These are phyloP conservation scores for Pholiota conissans DNA, from an alignment of 768 basidiomycete genomes.

Conservation along the genomic window DNA sequence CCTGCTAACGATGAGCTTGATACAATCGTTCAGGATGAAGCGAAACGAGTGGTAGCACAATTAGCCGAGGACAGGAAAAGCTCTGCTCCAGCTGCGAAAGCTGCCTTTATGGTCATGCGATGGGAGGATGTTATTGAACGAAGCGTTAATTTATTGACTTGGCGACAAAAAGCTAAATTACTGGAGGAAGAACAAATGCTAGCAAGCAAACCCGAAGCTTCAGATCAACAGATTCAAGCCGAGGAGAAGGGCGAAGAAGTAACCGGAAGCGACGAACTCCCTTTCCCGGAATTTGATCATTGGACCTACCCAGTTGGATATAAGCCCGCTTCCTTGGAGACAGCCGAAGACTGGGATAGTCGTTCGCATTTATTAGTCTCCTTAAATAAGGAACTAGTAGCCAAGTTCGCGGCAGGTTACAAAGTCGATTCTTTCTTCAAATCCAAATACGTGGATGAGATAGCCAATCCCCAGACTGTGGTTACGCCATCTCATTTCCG, in stretches of 20 bases:
- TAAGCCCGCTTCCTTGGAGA: too few species aligned
- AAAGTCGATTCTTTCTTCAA: background rate
- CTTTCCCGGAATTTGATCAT: too few species aligned
- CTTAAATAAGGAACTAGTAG: background rate
- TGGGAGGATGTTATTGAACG: constrained; percentile 20
- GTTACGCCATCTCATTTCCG: constrained; percentile 1
- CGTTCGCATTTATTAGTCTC: background rate
- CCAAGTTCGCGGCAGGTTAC: background rate
- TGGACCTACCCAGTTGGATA: too few species aligned
- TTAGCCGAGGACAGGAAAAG: constrained; percentile 1
- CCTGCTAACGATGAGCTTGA: constrained; percentile 11
- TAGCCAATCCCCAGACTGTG: background rate
- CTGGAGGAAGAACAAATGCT: background rate
- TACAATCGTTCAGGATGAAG: constrained; percentile 7
- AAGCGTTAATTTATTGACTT: constrained; percentile 1
- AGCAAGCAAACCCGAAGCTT: too few species aligned
- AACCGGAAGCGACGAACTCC: too few species aligned
- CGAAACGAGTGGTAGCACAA: background rate
- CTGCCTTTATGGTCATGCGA: constrained; percentile 19
- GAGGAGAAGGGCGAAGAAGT: too few species aligned
- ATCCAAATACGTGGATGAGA: background rate
- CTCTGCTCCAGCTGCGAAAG: constrained; percentile 13
- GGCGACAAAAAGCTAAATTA: background rate
- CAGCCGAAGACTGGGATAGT: constrained; percentile 1
- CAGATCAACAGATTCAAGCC: too few species aligned